Evolutionary conservation across 352 stramenopile genomes (phyloP).

Genomic region (Elongisporangium anandrum): DNA sequence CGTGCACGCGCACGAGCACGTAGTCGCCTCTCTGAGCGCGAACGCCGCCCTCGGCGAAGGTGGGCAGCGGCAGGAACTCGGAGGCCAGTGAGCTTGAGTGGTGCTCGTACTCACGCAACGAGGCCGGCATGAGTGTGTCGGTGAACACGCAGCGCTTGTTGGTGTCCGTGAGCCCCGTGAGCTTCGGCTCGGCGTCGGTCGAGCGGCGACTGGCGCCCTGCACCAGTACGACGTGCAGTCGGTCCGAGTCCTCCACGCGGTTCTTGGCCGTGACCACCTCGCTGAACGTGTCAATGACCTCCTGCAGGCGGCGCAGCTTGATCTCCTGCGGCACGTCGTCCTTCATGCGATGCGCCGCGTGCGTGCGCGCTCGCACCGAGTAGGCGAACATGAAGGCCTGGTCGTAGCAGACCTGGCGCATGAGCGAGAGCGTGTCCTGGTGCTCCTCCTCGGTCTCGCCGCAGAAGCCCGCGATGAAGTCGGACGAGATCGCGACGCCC

Average conservation of each 20-base stretch:
- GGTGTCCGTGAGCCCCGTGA: conserved; percentile 86
- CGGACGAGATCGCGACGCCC: conserved; percentile 88
- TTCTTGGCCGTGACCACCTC: conserved; percentile 91
- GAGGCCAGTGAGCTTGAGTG: conserved; percentile 26
- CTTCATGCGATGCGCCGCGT: conserved; percentile 92
- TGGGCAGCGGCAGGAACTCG: conserved; percentile 44
- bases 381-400: conserved; percentile 99
- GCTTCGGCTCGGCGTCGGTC: conserved; percentile 61
- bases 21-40: conserved; percentile 69
- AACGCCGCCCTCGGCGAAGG: conserved; percentile 25
- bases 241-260: conserved; percentile 86
- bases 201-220: conserved; percentile 90
- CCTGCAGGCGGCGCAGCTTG: conserved; percentile 94
- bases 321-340: conserved; percentile 94
- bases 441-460: conserved; percentile 98
- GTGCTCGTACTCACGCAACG: conserved; percentile 38
- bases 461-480: conserved; percentile 99
- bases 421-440: conserved; percentile 87
- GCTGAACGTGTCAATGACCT: conserved; percentile 96
- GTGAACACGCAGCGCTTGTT: conserved; percentile 88
- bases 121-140: conserved; percentile 45
- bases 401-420: conserved; percentile 90
- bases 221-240: conserved; percentile 94
- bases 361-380: conserved; percentile 94
- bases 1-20: conserved; percentile 74